Conservation (phyloP, 2,329 filamentous ascomycete genomes). For the Neopestalotiopsis sp. region DNA sequence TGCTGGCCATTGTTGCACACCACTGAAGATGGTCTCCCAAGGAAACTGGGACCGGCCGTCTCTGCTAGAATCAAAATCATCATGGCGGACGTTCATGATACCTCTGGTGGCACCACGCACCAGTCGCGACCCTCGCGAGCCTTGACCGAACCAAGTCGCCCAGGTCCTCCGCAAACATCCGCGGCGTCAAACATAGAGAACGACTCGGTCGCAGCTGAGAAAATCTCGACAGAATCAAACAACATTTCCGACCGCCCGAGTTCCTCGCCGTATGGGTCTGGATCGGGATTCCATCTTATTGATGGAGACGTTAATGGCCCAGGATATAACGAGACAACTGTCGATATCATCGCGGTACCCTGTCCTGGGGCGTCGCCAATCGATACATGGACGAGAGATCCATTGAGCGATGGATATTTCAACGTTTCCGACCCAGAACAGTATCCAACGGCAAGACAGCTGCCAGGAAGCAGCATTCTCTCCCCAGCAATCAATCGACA, state of each 20-base stretch:
- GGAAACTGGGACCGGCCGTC: not conserved
- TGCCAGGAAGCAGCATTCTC: slow-evolving; percentile 36
- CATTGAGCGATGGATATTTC: slow-evolving; percentile 52
- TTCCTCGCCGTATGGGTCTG: slow-evolving; percentile 36
- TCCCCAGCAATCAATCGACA: slow-evolving; percentile 37
- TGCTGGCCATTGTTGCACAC: not conserved
- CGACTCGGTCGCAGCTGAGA: not conserved
- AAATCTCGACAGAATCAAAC: not conserved
- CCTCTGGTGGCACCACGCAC: not conserved
- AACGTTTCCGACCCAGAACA: slow-evolving; percentile 36
- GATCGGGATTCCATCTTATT: slow-evolving; percentile 46
- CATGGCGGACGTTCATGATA: not conserved
- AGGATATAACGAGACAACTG: slow-evolving; percentile 57
- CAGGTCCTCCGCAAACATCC: not conserved
- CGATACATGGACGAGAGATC: slow-evolving; percentile 58
- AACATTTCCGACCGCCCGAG: slow-evolving; percentile 31
- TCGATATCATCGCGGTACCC: slow-evolving; percentile 59
- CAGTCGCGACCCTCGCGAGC: not conserved
- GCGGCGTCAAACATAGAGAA: not conserved
- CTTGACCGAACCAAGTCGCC: not conserved
- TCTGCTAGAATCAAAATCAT: not conserved
- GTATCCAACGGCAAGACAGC: slow-evolving; percentile 35
- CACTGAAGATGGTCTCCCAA: not conserved
- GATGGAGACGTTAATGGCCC: slow-evolving; percentile 47
- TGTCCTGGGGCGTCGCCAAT: slow-evolving; percentile 58